Percentiles rank a stretch among this genome's conserved stretches.
Evolutionary conservation across 768 basidiomycete genomes (phyloP).

Genomic region (Mycena pura): DNA sequence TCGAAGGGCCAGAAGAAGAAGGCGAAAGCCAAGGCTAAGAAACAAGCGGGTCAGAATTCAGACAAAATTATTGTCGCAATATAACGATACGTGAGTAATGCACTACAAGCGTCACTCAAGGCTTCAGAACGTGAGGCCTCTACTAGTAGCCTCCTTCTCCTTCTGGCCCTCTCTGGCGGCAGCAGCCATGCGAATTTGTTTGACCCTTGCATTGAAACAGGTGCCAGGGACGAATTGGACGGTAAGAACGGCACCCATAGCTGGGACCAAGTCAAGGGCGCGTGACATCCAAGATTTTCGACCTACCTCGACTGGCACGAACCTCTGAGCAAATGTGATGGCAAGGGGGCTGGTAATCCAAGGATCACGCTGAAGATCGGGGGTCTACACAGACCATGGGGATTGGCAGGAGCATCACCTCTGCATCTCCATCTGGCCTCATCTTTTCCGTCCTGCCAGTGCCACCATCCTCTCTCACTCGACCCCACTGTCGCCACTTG

Average conservation of each 20-base stretch:
- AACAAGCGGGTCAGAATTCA: neutral
- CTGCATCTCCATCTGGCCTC: neutral
- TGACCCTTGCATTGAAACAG: slow-evolving; percentile 75
- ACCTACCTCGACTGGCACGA: slow-evolving; percentile 76
- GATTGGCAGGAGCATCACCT: neutral
- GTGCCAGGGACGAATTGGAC: slow-evolving; percentile 83
- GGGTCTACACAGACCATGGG: too few relatives aligned
- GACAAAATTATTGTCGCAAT: too few relatives aligned
- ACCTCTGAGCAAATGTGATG: slow-evolving; percentile 78
- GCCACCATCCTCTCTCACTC: neutral
- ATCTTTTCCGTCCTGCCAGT: neutral
- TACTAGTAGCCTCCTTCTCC: slow-evolving; percentile 28
- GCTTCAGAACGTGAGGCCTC: too few relatives aligned
- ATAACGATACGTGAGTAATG: too few relatives aligned
- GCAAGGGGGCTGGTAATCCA: slow-evolving; percentile 55
- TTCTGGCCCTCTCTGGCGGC: slow-evolving; percentile 53
- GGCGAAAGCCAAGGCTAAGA: slow-evolving; percentile 10
- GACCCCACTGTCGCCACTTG: neutral
- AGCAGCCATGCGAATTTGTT: slow-evolving; percentile 63
- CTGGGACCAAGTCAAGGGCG: slow-evolving; percentile 41
- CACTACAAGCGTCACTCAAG: too few relatives aligned
- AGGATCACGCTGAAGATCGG: slow-evolving; percentile 73
- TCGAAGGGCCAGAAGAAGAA: slow-evolving; percentile 12
- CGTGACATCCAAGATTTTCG: neutral
- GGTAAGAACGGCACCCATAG: slow-evolving; percentile 88